Evolutionary conservation across 2,329 filamentous ascomycete species (phyloP), one percentile per base, ranked within the genome.

Genomic region (Phialocephala sp.): DNA sequence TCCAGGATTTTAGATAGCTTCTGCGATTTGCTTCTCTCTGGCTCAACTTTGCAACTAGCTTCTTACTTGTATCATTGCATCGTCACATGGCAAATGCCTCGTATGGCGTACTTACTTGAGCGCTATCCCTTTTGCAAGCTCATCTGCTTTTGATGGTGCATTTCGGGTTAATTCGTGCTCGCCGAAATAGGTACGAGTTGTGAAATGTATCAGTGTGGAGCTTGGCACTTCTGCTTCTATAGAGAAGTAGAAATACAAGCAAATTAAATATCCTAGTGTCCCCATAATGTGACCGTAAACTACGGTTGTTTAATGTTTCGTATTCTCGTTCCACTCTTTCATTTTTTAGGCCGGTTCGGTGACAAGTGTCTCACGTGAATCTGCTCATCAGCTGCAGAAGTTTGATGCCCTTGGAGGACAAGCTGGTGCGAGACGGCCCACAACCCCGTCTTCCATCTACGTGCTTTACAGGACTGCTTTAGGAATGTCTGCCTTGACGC

Each of bases 1-100:
- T 39, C 72, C 71, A 12, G 72, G 73, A 63, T 72, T 73, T 47
- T 75, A 65, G 67, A 9, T 54, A 27, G 39, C 43, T 20, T 35
- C n/a, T 62, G 35, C 35, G 35, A 20, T 50, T 58, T 63, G 55
- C 43, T 60, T 61, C 37, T 45, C 43, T 59, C 24, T 32, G 9
- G 36, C 52, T 52, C 56, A 63, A 37, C 47, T 61, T 50, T 24
- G 43, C 52, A 5, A 27, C 11, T 5, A 22, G 45, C 45, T 41
- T 59, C 61, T 68, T 64, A 54, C 64, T 70, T 68, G 60, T 70
- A 67, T 63, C 65, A 65, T 66, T 67, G 65, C 65, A 65, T 65
- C 67, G 52, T 54, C 41, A 55, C 59, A 54, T 60, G 36, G 45
- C 55, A 58, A 45, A 12, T 59, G 45, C 60, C 47, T 55, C 37